Conservation (phyloP, 208 protist genomes). For the Zelonia costaricensis region DNA sequence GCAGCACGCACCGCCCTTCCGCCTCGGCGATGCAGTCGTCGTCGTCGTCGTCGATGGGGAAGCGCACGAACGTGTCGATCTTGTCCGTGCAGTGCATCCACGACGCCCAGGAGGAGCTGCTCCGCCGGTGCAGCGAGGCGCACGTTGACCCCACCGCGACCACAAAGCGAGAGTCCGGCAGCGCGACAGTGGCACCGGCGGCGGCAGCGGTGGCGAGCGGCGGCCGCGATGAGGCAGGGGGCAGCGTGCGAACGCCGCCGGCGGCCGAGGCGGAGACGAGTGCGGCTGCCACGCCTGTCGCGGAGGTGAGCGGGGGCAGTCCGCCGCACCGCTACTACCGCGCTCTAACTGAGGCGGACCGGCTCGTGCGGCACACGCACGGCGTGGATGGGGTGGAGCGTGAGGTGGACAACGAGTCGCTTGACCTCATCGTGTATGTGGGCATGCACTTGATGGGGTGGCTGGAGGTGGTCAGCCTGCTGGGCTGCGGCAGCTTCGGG, state of each 20-base stretch:
- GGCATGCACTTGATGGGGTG: slow-evolving; percentile 84
- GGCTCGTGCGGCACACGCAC: slow-evolving; percentile 65
- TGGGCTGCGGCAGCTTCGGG: slow-evolving; percentile 81
- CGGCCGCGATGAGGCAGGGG: background rate
- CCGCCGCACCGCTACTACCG: slow-evolving; percentile 26
- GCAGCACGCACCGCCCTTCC: slow-evolving; percentile 17
- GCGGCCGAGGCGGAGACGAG: background rate
- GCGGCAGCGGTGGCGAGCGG: background rate
- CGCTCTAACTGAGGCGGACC: slow-evolving; percentile 42
- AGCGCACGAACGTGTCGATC: slow-evolving; percentile 3
- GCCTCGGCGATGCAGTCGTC: slow-evolving; percentile 9
- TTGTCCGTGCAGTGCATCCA: slow-evolving; percentile 3
- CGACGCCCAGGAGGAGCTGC: background rate
- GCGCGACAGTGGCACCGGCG: too few relatives aligned
- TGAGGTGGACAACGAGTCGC: slow-evolving; percentile 74
- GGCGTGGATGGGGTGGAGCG: slow-evolving; percentile 63
- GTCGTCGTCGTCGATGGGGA: background rate
- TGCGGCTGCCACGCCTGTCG: background rate
- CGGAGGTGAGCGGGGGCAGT: slow-evolving; percentile 2
- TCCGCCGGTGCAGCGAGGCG: background rate
- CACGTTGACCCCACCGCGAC: background rate
- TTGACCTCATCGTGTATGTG: slow-evolving; percentile 78
- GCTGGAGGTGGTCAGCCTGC: slow-evolving; percentile 79
- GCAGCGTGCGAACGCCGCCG: background rate
- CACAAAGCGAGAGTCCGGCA: too few relatives aligned